Percentiles rank a stretch among this genome's conserved stretches.
Conservation (phyloP, 2,329 filamentous ascomycete genomes). For the Alternaria tenuissima region DNA sequence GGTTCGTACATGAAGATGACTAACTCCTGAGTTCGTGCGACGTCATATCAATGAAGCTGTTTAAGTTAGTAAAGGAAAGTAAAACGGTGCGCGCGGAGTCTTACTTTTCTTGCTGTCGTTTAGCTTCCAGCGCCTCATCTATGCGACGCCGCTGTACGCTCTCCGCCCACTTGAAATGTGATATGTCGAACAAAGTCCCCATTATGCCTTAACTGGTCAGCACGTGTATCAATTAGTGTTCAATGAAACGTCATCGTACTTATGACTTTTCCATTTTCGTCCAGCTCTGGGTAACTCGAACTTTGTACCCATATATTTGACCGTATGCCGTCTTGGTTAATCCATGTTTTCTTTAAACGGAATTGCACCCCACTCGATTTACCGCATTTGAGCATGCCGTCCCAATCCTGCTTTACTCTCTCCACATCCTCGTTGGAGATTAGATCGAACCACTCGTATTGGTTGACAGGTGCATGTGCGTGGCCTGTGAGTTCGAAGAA, state of each 20-base stretch:
- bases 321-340: slow-evolving; percentile 34
- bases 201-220: slow-evolving; percentile 33
- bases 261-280: slow-evolving; percentile 33
- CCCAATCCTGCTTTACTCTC: slow-evolving; percentile 28
- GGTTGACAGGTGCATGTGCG: slow-evolving; percentile 18
- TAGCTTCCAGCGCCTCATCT: slow-evolving; percentile 49
- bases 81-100: background rate
- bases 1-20: background rate
- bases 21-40: slow-evolving; percentile 48
- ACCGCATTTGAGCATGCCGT: slow-evolving; percentile 22
- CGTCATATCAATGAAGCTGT: slow-evolving; percentile 43
- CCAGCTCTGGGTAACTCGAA: slow-evolving; percentile 35
- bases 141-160: slow-evolving; percentile 43
- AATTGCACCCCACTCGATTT: slow-evolving; percentile 32
- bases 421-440: slow-evolving; percentile 33
- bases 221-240: background rate
- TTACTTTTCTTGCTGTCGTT: slow-evolving; percentile 49
- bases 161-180: slow-evolving; percentile 51
- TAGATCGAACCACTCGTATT: slow-evolving; percentile 29
- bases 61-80: slow-evolving; percentile 11
- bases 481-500: slow-evolving; percentile 40
- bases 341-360: slow-evolving; percentile 39
- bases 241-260: slow-evolving; percentile 15
- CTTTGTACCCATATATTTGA: slow-evolving; percentile 40
- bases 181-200: slow-evolving; percentile 49